Evolutionary conservation across 768 basidiomycete genomes (phyloP).

Genomic region (Nevesoporus exiguus): DNA sequence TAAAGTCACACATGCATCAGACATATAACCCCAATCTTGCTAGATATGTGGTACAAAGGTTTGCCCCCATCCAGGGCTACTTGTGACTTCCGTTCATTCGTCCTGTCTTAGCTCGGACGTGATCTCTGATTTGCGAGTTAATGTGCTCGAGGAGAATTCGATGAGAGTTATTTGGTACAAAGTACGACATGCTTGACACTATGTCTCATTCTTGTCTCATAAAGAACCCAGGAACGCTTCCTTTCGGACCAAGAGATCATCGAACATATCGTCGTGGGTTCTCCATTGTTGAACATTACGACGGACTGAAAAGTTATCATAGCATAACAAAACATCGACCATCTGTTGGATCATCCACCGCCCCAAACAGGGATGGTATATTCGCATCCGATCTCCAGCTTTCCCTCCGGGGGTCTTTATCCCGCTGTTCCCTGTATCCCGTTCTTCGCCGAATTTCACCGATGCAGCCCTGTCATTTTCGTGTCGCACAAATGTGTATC

Average conservation of each 20-base stretch:
- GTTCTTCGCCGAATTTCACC: constrained; percentile 43
- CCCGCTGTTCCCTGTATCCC: constrained; percentile 48
- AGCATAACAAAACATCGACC: constrained; percentile 68
- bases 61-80: background rate
- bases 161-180: constrained; percentile 70
- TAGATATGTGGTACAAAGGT: constrained; percentile 34
- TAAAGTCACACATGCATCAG: constrained; percentile 17
- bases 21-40: constrained; percentile 28
- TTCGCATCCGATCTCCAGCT: constrained; percentile 66
- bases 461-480: constrained; percentile 52
- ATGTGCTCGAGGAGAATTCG: constrained; percentile 56
- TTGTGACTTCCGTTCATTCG: background rate
- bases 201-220: constrained; percentile 9
- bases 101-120: constrained; percentile 62
- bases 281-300: background rate
- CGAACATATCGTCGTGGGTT: constrained; percentile 64
- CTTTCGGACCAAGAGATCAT: constrained; percentile 72
- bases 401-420: constrained; percentile 65
- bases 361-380: constrained; percentile 82
- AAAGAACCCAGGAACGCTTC: constrained; percentile 58
- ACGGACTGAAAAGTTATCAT: background rate
- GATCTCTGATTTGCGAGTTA: constrained; percentile 62
- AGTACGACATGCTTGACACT: constrained; percentile 36
- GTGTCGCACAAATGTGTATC: constrained; percentile 44
- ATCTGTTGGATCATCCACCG: constrained; percentile 76